Base-by-base conservation (phyloP, 768 basidiomycete species). In the Strobilomyces dryophilus region DNA sequence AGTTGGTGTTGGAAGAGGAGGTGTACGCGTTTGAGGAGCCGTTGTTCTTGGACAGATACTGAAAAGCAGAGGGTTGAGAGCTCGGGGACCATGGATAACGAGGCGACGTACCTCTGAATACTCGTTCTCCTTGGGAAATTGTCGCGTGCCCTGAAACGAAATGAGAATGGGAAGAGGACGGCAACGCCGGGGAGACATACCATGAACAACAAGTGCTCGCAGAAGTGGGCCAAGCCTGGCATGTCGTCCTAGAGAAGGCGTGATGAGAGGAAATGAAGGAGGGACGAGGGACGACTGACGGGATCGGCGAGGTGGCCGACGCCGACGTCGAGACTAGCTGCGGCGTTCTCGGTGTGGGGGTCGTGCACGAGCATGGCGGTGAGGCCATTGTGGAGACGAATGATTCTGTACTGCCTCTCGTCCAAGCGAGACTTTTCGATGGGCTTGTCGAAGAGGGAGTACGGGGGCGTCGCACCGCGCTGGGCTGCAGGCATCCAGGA, bases 171-270 rank as follows among this genome's bases (percentile, higher is more conserved):
- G 47, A 15, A 29, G 11, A 11, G 3, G 15, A 43, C 1, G 11
- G 24, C 14, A 36, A 41, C 8, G 32, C 43, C 36, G 32, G 32
- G 7, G 31, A 8, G 5, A 68, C 84, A 56, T 61, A 93, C 95
- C 85, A 99, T 92, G 72, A 99, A 99, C 56, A 97, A 71, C 45
- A 99, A 67, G 69, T 99, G 95, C 68, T 99, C 95, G 72, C 94
- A 95, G 66, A 95, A 95, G 70, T 95, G 92, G 45, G 93, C 93
- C 41, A 95, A 78, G 11, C 93, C 93, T 10, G 90, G 93, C 80
- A 94, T 88, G 65, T 95, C 92, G 66, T 80, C 84, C 84, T 90
- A 45, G 42, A 54, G 7, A 41, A 27, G 42, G 35, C 15, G 29
- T 11, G 12, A n/a, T 56, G 8, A 64, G 48, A 0, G 44, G 10